Base-by-base conservation (phyloP, 768 basidiomycete species). In the Suillus weaverae region DNA sequence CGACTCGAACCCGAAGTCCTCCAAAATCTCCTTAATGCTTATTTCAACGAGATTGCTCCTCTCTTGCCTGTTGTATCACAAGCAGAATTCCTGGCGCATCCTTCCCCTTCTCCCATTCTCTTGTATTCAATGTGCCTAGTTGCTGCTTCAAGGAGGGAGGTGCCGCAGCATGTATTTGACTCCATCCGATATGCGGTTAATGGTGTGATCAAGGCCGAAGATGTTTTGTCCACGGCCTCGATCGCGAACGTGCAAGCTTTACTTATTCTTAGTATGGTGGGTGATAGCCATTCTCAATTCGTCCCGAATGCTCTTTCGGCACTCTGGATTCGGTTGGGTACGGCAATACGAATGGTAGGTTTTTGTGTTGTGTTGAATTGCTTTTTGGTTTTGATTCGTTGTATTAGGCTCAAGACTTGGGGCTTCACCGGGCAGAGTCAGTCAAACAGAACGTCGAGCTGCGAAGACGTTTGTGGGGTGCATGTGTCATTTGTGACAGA, bases 51-150 rank as follows among this genome's bases (percentile, higher is more conserved):
- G n/a, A 83, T 96, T 54, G 87, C 92, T 2, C 93, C 92, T n/a
- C 81, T 93, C 48, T 85, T 98, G 64, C 97, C 97, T 13, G 83
- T 99, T 69, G 86, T 99, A 64, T 92, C 93, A 20, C 87, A 91
- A 72, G 84, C 86, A 32, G 97, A 99, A 73, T 98, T 99, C 72
- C 80, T 97, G 66, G 84, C 89, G 43, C 86, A 76, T 59, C 83
- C 86, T 26, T 87, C 86, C 16, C 91, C 90, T 0, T 86, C 94
- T 3, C 88, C 91, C 5, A 83, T 99, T 30, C 78, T 99, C 64
- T 84, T 99, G 26, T 98, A 98, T 76, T 89, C 94, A 43, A 95
- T 99, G 78, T 98, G 95, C 76, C 89, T 95, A 36, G 89, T 98
- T 48, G 93, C 96, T 22, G 92, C 93, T 18, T 89, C 94, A 36